Conservation (phyloP, 768 basidiomycete genomes). For the Pleurotus ostreatus region DNA sequence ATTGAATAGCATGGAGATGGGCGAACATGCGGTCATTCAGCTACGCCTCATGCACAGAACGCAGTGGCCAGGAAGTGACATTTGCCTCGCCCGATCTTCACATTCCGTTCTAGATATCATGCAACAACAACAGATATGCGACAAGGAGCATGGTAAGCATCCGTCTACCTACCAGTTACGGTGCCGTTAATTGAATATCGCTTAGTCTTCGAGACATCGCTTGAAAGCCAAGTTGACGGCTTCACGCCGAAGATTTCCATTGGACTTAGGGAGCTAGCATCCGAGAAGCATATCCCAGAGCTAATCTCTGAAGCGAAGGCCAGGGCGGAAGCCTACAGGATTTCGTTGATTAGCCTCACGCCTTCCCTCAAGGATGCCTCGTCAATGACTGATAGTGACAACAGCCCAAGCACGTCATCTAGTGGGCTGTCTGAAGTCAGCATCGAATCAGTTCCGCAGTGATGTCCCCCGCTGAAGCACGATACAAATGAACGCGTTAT, state of each 20-base stretch:
- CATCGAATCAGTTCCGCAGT: too few relatives aligned
- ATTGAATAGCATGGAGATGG: not conserved
- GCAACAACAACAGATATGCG: not conserved
- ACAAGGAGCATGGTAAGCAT: constrained; percentile 5
- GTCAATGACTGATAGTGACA: not conserved
- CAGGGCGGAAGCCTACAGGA: not conserved
- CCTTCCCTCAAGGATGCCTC: not conserved
- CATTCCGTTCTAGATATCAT: not conserved
- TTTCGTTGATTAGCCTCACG: not conserved
- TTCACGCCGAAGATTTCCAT: not conserved
- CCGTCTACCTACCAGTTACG: not conserved
- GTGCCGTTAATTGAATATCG: not conserved
- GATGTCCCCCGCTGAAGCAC: too few relatives aligned
- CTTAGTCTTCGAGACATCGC: not conserved
- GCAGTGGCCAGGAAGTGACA: not conserved
- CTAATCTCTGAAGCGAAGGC: not conserved
- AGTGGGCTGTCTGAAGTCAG: not conserved
- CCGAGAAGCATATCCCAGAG: not conserved
- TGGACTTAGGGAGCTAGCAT: constrained; percentile 1
- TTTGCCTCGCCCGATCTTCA: too few relatives aligned
- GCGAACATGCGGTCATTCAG: too few relatives aligned
- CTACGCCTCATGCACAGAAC: not conserved
- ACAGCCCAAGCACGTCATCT: constrained; percentile 1
- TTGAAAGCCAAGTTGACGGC: not conserved
- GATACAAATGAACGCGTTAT: too few relatives aligned